Evolutionary conservation across 768 basidiomycete species (phyloP).

Genomic region (Strobilomyces dryophilus): DNA sequence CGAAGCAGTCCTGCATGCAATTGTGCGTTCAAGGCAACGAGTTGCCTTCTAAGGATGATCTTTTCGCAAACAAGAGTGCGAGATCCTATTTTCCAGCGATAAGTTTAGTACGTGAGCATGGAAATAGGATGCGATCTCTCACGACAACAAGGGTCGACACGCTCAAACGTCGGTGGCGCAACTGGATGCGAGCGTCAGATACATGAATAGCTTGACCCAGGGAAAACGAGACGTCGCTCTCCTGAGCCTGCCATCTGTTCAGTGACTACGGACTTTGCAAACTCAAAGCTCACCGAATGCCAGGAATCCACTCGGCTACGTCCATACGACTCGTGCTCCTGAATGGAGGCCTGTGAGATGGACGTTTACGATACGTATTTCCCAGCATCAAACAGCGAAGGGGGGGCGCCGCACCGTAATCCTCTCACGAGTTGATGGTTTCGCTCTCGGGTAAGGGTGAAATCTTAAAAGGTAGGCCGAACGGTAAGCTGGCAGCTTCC

Average conservation of each 20-base stretch:
- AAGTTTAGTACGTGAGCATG: constrained; percentile 1
- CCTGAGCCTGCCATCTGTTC: constrained; percentile 9
- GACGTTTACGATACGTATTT: constrained; percentile 6
- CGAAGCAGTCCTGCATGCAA: no score
- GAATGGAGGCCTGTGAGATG: constrained; percentile 11
- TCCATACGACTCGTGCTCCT: background rate
- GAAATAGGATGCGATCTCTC: background rate
- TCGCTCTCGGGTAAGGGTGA: no score
- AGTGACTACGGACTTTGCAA: background rate
- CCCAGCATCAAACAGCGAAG: constrained; percentile 11
- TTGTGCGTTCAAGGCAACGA: no score
- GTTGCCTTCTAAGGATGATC: background rate
- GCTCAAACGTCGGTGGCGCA: constrained; percentile 13
- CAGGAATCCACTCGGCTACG: no score
- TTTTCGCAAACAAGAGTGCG: constrained; percentile 14
- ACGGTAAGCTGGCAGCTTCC: constrained; percentile 22
- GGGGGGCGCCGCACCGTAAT: constrained; percentile 14
- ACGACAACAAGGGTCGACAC: no score
- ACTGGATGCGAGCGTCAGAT: background rate
- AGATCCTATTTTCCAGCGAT: constrained; percentile 26
- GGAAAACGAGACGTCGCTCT: background rate
- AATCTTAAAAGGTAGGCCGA: constrained; percentile 30
- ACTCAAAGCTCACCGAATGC: no score
- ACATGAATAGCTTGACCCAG: constrained; percentile 8
- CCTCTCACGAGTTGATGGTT: no score